Conservation (phyloP, 192 early-diverging fungal genomes). For the Coemansia erecta region DNA sequence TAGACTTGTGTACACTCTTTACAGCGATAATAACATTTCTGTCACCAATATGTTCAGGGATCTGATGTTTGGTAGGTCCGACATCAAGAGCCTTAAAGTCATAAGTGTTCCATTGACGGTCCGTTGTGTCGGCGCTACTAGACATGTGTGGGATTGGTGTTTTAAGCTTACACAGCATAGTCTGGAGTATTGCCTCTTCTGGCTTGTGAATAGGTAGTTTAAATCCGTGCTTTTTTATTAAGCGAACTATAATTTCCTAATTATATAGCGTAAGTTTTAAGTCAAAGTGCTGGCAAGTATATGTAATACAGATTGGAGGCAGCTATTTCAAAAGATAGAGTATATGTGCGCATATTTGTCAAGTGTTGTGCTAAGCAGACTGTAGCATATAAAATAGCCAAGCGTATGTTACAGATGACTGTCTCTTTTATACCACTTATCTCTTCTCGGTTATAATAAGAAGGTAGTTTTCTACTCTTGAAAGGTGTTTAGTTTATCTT, state of each 20-base stretch:
- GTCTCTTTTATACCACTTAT: too few species aligned
- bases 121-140: slow-evolving; percentile 56
- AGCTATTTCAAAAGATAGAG: too few species aligned
- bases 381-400: too few species aligned
- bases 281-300: neutral
- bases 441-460: too few species aligned
- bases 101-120: slow-evolving; percentile 51
- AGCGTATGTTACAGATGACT: too few species aligned
- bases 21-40: slow-evolving; percentile 62
- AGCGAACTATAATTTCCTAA: neutral
- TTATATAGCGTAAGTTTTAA: neutral
- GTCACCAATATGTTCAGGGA: slow-evolving; percentile 57
- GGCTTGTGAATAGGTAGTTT: neutral
- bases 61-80: slow-evolving; percentile 59
- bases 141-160: slow-evolving; percentile 21
- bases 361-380: too few species aligned
- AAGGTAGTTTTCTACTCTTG: too few species aligned
- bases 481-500: too few species aligned
- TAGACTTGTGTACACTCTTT: slow-evolving; percentile 61
- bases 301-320: neutral
- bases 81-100: slow-evolving; percentile 64
- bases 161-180: slow-evolving; percentile 1
- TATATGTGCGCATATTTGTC: too few species aligned
- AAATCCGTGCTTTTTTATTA: neutral
- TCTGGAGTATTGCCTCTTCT: neutral